Conservation (phyloP, 257 asterid species). For the Paulownia fortunei region DNA sequence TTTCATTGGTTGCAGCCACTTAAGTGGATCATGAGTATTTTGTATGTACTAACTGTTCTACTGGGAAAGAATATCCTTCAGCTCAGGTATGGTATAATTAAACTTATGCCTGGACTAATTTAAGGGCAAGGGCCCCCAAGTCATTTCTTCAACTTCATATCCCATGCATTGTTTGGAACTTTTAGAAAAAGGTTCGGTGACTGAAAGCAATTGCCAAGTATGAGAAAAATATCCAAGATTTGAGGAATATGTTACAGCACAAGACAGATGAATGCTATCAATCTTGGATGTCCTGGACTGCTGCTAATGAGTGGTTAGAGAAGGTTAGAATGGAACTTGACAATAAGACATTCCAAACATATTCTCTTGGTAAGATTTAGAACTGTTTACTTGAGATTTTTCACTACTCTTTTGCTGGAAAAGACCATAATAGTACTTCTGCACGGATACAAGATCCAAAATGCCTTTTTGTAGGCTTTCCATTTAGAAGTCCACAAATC, state of each 20-base stretch:
- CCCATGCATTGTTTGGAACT: slow-evolving; percentile 27
- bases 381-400: slow-evolving; percentile 13
- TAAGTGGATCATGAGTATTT: slow-evolving; percentile 45
- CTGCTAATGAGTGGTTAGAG: slow-evolving; percentile 83
- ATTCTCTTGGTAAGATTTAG: slow-evolving; percentile 73
- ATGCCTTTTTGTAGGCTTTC: not conserved
- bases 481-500: not conserved
- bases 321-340: slow-evolving; percentile 89
- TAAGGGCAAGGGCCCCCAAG: slow-evolving; percentile 16
- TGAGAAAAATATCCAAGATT: slow-evolving; percentile 79
- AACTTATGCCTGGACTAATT: not conserved
- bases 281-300: slow-evolving; percentile 95
- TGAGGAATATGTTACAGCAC: slow-evolving; percentile 65
- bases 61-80: slow-evolving; percentile 68
- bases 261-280: slow-evolving; percentile 95
- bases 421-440: not conserved
- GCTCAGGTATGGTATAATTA: slow-evolving; percentile 64
- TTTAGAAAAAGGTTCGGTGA: slow-evolving; percentile 65
- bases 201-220: slow-evolving; percentile 66
- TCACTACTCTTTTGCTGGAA: not conserved
- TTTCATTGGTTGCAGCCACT: slow-evolving; percentile 51
- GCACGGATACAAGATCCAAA: not conserved
- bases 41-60: slow-evolving; percentile 72
- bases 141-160: slow-evolving; percentile 19
- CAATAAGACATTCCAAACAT: slow-evolving; percentile 72